Base-by-base conservation (phyloP, 192 early-diverging fungal genomes). In the Phycomyces blakesleeanus region DNA sequence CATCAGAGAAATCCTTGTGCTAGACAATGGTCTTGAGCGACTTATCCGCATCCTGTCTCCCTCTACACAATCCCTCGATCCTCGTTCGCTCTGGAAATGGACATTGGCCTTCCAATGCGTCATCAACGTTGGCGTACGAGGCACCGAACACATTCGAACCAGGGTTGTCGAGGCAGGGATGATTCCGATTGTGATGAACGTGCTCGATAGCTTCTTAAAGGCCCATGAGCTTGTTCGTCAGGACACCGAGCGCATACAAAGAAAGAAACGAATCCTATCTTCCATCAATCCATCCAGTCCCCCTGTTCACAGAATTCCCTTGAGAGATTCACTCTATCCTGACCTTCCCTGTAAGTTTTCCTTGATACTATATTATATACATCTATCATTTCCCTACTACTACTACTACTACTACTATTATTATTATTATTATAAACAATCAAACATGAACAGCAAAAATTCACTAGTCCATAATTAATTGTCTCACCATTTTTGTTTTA, bases 11-110 rank as follows among this genome's bases (percentile, higher is more conserved):
- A 85, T 91, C 47, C 79, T 97, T 39, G 83, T 85, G 20, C 79
- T 85, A 12, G 92, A 97, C 79, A 93, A 93, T 42, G 93, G 93
- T 6, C 76, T 97, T 9, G 90, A 94, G 68, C 83, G 93, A 27
- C 81, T 97, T 1, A 86, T 95, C 51, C 82, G 85, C 34, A 89
- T 93, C 51, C 80, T 93, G 53, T 80, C 82, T 44, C 61, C 63
- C n/a, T 81, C 79, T 16, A 38, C 47, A 51, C 55, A 51, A n/a
- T 21, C 50, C 49, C 76, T 81, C 40, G 86, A 89, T 51, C 82
- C 79, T 5, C 73, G 83, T 64, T 85, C 83, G 64, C 80, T 79
- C 62, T 87, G 87, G 86, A 87, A 90, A 61, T 92, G 90, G 90
- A 85, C 86, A 18, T 77, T 89, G 58, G 88, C 90, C 37, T 92